Conservation (phyloP, 2,329 filamentous ascomycete species). For the Pseudocercospora musae region DNA sequence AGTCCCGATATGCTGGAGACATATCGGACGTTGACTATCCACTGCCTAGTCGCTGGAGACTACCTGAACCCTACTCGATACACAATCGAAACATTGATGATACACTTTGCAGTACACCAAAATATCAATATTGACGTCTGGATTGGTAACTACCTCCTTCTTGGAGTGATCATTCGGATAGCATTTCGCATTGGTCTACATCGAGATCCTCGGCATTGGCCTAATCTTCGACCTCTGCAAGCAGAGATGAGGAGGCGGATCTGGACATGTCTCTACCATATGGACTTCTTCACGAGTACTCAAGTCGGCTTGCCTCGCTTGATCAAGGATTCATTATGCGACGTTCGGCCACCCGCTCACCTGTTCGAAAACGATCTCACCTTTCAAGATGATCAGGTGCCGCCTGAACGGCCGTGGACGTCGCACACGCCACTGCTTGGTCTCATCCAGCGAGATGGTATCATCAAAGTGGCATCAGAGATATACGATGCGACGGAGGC, state of each 20-base stretch:
- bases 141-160: not conserved
- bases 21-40: constrained; percentile 1
- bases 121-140: constrained; percentile 1
- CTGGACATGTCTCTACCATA: not conserved
- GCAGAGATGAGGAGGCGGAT: constrained; percentile 8
- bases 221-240: not conserved
- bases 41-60: constrained; percentile 1
- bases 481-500: not conserved
- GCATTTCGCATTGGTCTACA: constrained; percentile 9
- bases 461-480: not conserved
- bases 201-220: constrained; percentile 6
- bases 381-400: not conserved
- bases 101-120: not conserved
- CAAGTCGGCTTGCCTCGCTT: constrained; percentile 6
- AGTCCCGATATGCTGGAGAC: constrained; percentile 1
- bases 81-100: not conserved
- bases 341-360: not conserved
- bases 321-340: constrained; percentile 1
- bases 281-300: constrained; percentile 1
- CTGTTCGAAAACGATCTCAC: not conserved
- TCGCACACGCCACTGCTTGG: not conserved
- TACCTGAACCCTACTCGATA: constrained; percentile 1
- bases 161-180: not conserved
- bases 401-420: not conserved
- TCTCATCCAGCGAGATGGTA: not conserved